Conservation (phyloP, 192 early-diverging fungal species). For the Coemansia sp. region DNA sequence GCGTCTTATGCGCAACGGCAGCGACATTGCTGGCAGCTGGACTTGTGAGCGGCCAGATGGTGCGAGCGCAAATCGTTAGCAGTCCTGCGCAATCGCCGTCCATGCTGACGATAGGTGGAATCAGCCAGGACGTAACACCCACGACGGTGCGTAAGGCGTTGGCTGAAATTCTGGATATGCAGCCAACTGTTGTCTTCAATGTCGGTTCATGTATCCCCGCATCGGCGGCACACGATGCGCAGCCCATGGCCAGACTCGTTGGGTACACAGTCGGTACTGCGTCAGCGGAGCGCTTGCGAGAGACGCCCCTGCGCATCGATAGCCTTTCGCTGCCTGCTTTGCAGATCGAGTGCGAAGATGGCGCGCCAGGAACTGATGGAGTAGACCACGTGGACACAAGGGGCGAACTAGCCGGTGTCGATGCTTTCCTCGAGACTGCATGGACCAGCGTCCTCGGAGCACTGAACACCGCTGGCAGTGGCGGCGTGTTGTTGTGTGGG, state of each 20-base stretch:
- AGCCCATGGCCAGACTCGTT: slow-evolving; percentile 6
- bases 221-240: neutral
- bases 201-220: slow-evolving; percentile 17
- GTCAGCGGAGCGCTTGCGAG: slow-evolving; percentile 1
- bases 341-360: slow-evolving; percentile 11
- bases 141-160: neutral
- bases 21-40: slow-evolving; percentile 10
- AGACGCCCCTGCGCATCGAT: slow-evolving; percentile 21
- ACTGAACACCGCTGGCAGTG: slow-evolving; percentile 14
- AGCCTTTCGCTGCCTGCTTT: neutral
- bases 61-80: slow-evolving; percentile 19
- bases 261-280: slow-evolving; percentile 4
- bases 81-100: neutral
- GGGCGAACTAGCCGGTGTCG: slow-evolving; percentile 28
- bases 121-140: neutral
- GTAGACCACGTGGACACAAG: neutral
- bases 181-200: slow-evolving; percentile 2
- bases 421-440: slow-evolving; percentile 22
- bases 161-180: neutral
- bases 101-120: slow-evolving; percentile 2
- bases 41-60: slow-evolving; percentile 25
- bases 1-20: slow-evolving; percentile 25
- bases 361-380: neutral
- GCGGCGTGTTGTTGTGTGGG: slow-evolving; percentile 68
- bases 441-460: slow-evolving; percentile 37